Percentiles rank a stretch among this genome's conserved stretches.
Conservation (phyloP, 202 grass and related monocot species). For the Schoenoplectus triqueter region DNA sequence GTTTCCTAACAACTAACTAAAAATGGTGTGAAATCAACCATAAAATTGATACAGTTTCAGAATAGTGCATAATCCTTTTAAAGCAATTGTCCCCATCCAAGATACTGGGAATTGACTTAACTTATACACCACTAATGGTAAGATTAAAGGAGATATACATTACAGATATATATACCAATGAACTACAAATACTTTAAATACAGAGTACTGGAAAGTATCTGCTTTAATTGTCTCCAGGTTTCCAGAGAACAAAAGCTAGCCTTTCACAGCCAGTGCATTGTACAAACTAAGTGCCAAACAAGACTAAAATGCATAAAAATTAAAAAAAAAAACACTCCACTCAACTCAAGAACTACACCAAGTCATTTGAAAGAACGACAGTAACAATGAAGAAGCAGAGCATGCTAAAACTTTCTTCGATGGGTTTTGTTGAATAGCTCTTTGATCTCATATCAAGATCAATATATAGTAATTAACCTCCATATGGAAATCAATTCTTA, state of each 20-base stretch:
- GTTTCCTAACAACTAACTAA: background rate
- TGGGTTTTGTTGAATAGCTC: background rate
- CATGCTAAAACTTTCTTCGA: background rate
- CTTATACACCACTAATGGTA: constrained; percentile 37
- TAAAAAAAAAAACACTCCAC: constrained; percentile 13
- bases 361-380: constrained; percentile 28
- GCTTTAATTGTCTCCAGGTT: background rate
- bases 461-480: background rate
- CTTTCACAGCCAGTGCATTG: constrained; percentile 26
- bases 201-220: constrained; percentile 21
- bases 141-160: constrained; percentile 35
- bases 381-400: constrained; percentile 23
- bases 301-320: no score
- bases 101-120: constrained; percentile 21
- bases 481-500: background rate
- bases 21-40: constrained; percentile 17
- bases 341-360: constrained; percentile 10
- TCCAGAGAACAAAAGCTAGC: background rate
- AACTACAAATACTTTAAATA: background rate
- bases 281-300: constrained; percentile 7
- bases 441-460: background rate
- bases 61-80: constrained; percentile 3
- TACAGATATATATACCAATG: constrained; percentile 9
- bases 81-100: constrained; percentile 33
- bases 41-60: background rate